Percentiles rank a stretch among this genome's conserved stretches.
These are phyloP conservation scores for Xanthoconium separans DNA, from an alignment of 1,284 basidiomycete genomes.

Conservation along the genomic window DNA sequence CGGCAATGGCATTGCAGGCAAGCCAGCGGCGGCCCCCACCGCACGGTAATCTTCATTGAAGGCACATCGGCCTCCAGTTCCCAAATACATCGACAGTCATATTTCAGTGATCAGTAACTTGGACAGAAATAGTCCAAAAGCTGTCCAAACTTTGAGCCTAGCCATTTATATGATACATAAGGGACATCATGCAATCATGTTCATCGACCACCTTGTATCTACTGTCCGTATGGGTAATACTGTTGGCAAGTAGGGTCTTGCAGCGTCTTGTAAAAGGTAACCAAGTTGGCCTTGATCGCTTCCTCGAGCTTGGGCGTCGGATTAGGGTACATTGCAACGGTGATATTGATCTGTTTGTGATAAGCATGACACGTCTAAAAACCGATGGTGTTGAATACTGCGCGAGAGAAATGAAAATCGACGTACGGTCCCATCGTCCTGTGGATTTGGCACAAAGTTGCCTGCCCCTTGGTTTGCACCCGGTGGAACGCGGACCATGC, in stretches of 20 bases:
- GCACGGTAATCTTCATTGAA: too few species aligned
- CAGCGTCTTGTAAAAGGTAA: constrained; percentile 22
- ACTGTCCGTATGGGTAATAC: constrained; percentile 15
- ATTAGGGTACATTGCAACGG: constrained; percentile 20
- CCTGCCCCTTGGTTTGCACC: constrained; percentile 22
- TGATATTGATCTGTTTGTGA: constrained; percentile 23
- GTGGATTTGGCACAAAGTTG: constrained; percentile 19
- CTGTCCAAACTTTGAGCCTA: too few species aligned
- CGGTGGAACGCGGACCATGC: constrained; percentile 10
- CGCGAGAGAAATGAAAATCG: neutral
- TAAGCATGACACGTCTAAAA: constrained; percentile 19
- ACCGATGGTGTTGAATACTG: constrained; percentile 1
- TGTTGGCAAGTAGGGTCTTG: constrained; percentile 17
- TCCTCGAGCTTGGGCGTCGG: constrained; percentile 17
- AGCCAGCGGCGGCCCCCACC: too few species aligned
- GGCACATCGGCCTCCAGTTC: too few species aligned
- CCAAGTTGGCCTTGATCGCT: constrained; percentile 27
- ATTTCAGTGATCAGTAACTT: too few species aligned
- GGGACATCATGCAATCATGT: too few species aligned
- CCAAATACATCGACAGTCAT: too few species aligned
- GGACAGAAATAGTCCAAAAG: too few species aligned
- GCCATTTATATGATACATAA: too few species aligned
- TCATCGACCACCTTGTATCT: too few species aligned
- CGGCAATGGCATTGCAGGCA: too few species aligned
- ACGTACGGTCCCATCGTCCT: constrained; percentile 19